These are phyloP conservation scores for Lepidium aucheri DNA, from an alignment of 345 rosid species.

Conservation along the genomic window DNA sequence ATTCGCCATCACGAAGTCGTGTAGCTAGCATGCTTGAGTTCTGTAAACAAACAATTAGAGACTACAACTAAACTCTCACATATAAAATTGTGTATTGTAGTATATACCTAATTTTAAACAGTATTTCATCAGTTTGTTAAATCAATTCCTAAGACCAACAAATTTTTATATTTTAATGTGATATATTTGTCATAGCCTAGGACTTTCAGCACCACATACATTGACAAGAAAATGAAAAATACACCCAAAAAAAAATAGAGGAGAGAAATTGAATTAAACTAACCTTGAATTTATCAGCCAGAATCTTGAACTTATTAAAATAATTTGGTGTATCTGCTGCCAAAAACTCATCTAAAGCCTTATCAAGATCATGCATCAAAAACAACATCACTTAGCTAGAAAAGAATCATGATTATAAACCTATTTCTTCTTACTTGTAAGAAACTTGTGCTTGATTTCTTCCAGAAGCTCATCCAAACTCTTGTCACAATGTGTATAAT, in stretches of 20 bases:
- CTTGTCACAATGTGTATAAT: slow-evolving; percentile 52
- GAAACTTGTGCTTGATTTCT: slow-evolving; percentile 42
- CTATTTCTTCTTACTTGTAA: slow-evolving; percentile 25
- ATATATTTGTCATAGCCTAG: neutral
- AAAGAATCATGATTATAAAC: slow-evolving; percentile 15
- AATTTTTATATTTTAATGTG: neutral
- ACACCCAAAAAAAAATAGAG: neutral
- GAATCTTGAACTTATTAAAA: slow-evolving; percentile 54
- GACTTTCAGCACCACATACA: neutral
- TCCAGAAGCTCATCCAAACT: slow-evolving; percentile 67
- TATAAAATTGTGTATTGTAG: too few relatives aligned
- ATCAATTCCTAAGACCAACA: too few relatives aligned
- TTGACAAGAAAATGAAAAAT: neutral
- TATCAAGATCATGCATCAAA: slow-evolving; percentile 51
- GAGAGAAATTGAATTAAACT: neutral
- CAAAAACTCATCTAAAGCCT: slow-evolving; percentile 48
- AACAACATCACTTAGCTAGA: slow-evolving; percentile 68
- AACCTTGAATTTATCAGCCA: slow-evolving; percentile 63
- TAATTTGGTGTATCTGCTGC: slow-evolving; percentile 56
- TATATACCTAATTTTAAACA: too few relatives aligned
- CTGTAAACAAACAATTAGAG: slow-evolving; percentile 23
- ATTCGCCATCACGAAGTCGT: slow-evolving; percentile 55
- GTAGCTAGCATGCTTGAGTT: slow-evolving; percentile 38
- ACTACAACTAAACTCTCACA: too few relatives aligned
- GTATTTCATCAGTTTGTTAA: too few relatives aligned